Evolutionary conservation across 331 rosid genomes (phyloP).

Genomic region (Pyrus hybrid): DNA sequence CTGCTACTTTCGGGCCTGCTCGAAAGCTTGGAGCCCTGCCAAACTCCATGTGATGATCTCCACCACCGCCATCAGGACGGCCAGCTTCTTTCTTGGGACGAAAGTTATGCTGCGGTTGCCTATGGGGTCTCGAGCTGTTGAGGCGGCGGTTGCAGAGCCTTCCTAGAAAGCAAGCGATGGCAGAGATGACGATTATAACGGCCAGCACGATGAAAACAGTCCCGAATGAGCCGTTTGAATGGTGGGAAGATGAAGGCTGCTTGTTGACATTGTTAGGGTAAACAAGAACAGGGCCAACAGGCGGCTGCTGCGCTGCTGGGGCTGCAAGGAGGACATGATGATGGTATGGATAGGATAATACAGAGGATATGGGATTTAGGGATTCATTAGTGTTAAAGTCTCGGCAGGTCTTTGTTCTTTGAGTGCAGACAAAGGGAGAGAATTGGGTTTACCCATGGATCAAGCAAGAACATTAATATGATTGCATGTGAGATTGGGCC

Average conservation of each 20-base stretch:
- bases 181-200: conserved; percentile 56
- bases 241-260: conserved; percentile 40
- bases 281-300: conserved; percentile 27
- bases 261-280: conserved; percentile 44
- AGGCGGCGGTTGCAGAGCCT: conserved; percentile 55
- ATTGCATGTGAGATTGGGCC: conserved; percentile 21
- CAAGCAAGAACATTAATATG: conserved; percentile 24
- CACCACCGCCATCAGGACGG: not conserved
- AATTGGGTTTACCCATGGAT: conserved; percentile 28
- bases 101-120: conserved; percentile 19
- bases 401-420: conserved; percentile 31
- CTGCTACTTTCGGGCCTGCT: conserved; percentile 14
- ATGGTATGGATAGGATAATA: not conserved
- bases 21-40: conserved; percentile 3
- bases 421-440: conserved; percentile 46
- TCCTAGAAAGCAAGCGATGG: conserved; percentile 69
- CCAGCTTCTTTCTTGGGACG: conserved; percentile 27
- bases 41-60: not conserved
- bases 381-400: conserved; percentile 7
- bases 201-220: conserved; percentile 79
- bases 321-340: conserved; percentile 8
- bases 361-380: not conserved
- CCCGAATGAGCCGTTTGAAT: conserved; percentile 78
- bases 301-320: conserved; percentile 27
- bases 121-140: conserved; percentile 25